Evolutionary conservation across 768 basidiomycete genomes (phyloP), one percentile per base, ranked within the genome.

Genomic region (Lactarius tabidus): DNA sequence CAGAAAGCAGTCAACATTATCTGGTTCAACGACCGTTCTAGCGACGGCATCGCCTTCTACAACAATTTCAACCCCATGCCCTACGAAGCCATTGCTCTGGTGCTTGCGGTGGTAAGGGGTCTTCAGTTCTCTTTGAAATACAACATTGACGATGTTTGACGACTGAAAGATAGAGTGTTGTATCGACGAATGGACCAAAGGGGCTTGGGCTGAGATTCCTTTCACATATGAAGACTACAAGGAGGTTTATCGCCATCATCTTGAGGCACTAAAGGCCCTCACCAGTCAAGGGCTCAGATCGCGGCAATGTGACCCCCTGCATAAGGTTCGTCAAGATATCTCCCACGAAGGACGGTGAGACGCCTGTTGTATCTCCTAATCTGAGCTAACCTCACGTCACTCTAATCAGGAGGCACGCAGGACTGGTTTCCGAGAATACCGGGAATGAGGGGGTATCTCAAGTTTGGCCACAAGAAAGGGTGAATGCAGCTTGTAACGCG

Each of bases 21-120:
- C 39, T 66, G 60, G 65, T 66, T 66, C 57, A 54, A 62, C 33
- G 65, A 59, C 51, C 60, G 65, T 38, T 57, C 56, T 36, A 59
- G 65, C 31, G 65, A 66, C 5, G 65, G 65, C 41, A 31, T 62
- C 15, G 14, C 58, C 15, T 66, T 62, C 45, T 45, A 60, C 51
- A 48, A 29, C 28, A 18, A 35, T 28, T 66, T 66, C 52, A 57
- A 58, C 28, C 65, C 60, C 20, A 66, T 62, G 55, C 65, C 65
- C 8, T 66, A 66, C 33, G 65, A 66, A 43, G 60, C 57, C n/a
- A 58, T 66, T 3, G 65, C 65, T 35, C 51, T 66, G 6, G 60
- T 66, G 9, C 65, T 66, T 26, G 51, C 51, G 28, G 60, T 45
- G 51, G 65, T 66, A 38, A 66, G 65, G 41, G 23, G 15, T 39